Conservation (phyloP, 208 protist genomes). For the Acanthamoeba triangularis region DNA sequence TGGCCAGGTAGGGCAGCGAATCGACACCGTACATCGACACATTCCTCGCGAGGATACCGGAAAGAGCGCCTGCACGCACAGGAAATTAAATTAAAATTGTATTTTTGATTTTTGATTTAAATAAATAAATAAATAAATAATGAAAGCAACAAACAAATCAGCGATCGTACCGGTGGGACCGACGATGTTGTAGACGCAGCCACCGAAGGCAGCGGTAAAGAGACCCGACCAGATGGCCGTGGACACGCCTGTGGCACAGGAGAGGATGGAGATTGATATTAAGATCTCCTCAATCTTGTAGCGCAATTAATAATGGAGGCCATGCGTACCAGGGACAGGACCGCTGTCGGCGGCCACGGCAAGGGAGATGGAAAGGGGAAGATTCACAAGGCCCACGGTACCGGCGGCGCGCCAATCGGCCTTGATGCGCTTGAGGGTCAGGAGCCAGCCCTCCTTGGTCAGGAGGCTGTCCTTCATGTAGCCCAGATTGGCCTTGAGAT, state of each 20-base stretch:
- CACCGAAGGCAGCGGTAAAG: conserved; percentile 71
- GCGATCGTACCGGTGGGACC: conserved; percentile 76
- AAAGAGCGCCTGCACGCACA: conserved; percentile 27
- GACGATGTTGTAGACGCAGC: conserved; percentile 80
- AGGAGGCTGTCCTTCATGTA: conserved; percentile 76
- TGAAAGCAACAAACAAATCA: not conserved
- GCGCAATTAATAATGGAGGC: not conserved
- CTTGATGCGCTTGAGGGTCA: conserved; percentile 64
- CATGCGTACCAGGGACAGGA: conserved; percentile 46
- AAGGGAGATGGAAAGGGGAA: conserved; percentile 83
- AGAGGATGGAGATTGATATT: not conserved
- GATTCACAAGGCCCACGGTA: conserved; percentile 78
- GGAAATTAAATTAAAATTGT: not conserved
- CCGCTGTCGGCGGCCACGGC: conserved; percentile 73
- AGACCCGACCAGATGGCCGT: conserved; percentile 81
- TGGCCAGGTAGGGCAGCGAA: conserved; percentile 72
- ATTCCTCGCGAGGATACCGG: conserved; percentile 62
- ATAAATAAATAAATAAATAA: not conserved
- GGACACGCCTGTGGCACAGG: conserved; percentile 35
- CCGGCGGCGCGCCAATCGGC: conserved; percentile 44
- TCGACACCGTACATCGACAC: conserved; percentile 71
- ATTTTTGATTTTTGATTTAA: too few species aligned
- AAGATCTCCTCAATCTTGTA: not conserved
- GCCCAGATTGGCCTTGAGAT: conserved; percentile 65
- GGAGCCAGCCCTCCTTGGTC: conserved; percentile 68